Conservation (phyloP, 1,284 basidiomycete species). For the Termitomyces sp. region DNA sequence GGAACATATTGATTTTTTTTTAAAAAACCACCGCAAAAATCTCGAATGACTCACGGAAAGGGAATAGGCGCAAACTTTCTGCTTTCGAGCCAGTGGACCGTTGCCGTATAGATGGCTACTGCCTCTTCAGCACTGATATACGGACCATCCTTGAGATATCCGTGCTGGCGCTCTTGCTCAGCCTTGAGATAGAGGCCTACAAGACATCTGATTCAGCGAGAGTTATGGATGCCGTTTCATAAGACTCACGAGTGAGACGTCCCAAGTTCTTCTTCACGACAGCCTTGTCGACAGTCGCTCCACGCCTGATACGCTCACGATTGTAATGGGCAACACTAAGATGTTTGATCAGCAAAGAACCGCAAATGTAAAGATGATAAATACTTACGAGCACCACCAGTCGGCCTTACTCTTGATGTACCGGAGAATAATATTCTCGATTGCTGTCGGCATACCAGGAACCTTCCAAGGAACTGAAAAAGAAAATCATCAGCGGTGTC, state of each 20-base stretch:
- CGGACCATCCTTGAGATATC: conserved; percentile 95
- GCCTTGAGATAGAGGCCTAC: conserved; percentile 89
- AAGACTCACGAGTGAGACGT: conserved; percentile 70
- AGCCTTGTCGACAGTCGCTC: conserved; percentile 99
- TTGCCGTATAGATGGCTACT: conserved; percentile 95
- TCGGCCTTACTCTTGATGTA: conserved; percentile 99
- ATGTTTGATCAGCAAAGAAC: conserved; percentile 1
- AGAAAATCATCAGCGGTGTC: conserved; percentile 2
- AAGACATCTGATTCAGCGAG: conserved; percentile 11
- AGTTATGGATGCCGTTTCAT: conserved; percentile 1
- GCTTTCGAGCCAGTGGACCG: conserved; percentile 96
- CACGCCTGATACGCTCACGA: conserved; percentile 90
- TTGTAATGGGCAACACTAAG: conserved; percentile 84
- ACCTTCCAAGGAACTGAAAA: conserved; percentile 86
- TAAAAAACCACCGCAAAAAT: not conserved
- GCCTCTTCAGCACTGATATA: conserved; percentile 97
- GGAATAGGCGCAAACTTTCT: conserved; percentile 96
- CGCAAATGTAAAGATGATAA: not conserved
- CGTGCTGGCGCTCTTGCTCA: conserved; percentile 96
- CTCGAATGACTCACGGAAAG: conserved; percentile 66
- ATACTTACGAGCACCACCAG: conserved; percentile 92
- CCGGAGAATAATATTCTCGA: conserved; percentile 98
- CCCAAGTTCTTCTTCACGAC: conserved; percentile 96
- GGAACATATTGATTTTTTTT: not conserved
- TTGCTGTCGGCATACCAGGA: conserved; percentile 95